Base-by-base conservation (phyloP, 768 basidiomycete genomes). In the Suillus decipiens region DNA sequence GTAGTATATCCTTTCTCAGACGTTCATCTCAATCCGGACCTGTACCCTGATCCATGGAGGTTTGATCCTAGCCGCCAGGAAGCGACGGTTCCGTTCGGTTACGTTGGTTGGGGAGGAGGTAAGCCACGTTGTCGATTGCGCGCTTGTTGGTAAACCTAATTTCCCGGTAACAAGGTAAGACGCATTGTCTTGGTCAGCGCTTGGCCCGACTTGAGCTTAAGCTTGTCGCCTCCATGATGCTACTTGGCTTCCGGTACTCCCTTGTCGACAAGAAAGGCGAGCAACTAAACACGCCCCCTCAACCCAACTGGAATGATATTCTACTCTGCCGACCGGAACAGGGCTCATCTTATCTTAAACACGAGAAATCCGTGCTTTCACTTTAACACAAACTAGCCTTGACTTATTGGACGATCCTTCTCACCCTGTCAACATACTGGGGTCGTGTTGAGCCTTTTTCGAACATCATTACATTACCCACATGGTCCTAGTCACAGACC, bases 61-160 rank as follows among this genome's bases (percentile, higher is more conserved):
- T 93, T 90, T 69, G 88, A 92, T 77, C 91, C 90, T 51, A 72
- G 65, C 56, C 77, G 82, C 63, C 77, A 70, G 79, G 86, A 74
- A 75, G 78, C 67, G 76, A 82, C 74, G 75, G 75, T 79, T 63
- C 83, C 82, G 63, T 86, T 85, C 74, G 77, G 82, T 61, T 92
- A 88, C 71, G 80, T 92, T 57, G 90, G 89, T 39, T 92, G 89
- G 90, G 90, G 90, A 64, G 89, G 85, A 78, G 90, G 90, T 92
- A 72, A 70, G 86, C 14, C 66, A 47, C 60, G 55, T 33, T 60
- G 54, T 59, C 66, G 70, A 70, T 71, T 64, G 66, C 67, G 60
- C 45, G 57, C 37, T 65, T 43, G 56, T 63, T 24, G 48, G 57
- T 61, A 68, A 45, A 47, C 48, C 66, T 68, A 42, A n/a, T 33